phyloP scores from a whole-genome alignment of 2,329 filamentous ascomycete genomes.

The Bipolaris cookei region DNA sequence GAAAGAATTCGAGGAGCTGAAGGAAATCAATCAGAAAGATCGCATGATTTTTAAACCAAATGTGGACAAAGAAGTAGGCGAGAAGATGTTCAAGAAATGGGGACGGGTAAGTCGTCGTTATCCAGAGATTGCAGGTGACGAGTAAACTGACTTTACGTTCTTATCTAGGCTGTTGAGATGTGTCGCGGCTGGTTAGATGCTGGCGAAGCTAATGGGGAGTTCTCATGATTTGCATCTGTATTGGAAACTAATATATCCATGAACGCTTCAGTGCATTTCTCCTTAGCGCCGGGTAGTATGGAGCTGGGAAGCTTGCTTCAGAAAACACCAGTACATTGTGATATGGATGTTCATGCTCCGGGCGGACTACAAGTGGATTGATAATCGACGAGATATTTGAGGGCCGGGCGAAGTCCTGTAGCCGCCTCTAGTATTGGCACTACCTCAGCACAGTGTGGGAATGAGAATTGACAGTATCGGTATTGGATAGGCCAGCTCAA shows the following conservation, averaged over 20 bases:
- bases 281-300: not conserved
- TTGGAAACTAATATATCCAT: constrained; percentile 33
- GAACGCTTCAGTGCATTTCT: constrained; percentile 27
- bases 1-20: constrained; percentile 75
- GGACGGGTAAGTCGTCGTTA: constrained; percentile 54
- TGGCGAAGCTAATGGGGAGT: constrained; percentile 48
- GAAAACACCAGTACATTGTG: not conserved
- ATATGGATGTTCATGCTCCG: not conserved
- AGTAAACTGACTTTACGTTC: constrained; percentile 9
- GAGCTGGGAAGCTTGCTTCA: constrained; percentile 2
- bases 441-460: constrained; percentile 4
- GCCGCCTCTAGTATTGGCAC: constrained; percentile 1
- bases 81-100: constrained; percentile 73
- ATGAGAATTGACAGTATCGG: not conserved
- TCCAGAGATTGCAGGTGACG: not conserved
- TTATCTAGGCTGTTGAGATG: constrained; percentile 70
- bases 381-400: not conserved
- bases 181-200: constrained; percentile 72
- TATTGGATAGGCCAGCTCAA: constrained; percentile 1
- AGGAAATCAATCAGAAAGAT: constrained; percentile 73
- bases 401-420: not conserved
- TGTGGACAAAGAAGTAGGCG: constrained; percentile 64
- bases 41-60: constrained; percentile 73
- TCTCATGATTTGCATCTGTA: constrained; percentile 33
- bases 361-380: not conserved